phyloP scores from a whole-genome alignment of 2,329 filamentous ascomycete species.

The Diaporthe eres region DNA sequence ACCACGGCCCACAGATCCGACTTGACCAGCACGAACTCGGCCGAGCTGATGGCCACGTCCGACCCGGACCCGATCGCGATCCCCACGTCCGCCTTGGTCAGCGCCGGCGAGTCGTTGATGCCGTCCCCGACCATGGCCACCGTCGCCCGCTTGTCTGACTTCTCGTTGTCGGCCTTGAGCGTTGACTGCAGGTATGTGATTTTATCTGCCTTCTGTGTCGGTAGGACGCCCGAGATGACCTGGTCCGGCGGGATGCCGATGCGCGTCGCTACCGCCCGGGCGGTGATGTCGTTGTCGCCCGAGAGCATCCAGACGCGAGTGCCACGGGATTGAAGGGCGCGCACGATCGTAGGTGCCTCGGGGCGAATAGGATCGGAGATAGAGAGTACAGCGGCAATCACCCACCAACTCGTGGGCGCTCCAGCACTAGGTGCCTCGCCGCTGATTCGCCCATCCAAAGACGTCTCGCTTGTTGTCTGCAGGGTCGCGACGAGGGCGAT shows the following conservation, averaged over 20 bases:
- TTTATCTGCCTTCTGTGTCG: constrained; percentile 83
- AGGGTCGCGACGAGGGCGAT: constrained; percentile 71
- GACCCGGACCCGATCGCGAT: constrained; percentile 88
- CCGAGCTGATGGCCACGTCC: constrained; percentile 85
- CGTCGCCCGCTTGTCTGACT: constrained; percentile 57
- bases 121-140: constrained; percentile 92
- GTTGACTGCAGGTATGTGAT: constrained; percentile 74
- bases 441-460: neutral
- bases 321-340: constrained; percentile 73
- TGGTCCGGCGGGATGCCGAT: constrained; percentile 81
- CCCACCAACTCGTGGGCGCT: constrained; percentile 52
- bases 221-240: constrained; percentile 89
- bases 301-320: constrained; percentile 93
- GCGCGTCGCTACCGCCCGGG: constrained; percentile 80
- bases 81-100: constrained; percentile 84
- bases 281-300: constrained; percentile 90
- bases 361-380: constrained; percentile 86
- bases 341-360: constrained; percentile 77
- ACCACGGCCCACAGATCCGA: constrained; percentile 79
- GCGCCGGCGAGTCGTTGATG: constrained; percentile 89
- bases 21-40: constrained; percentile 85
- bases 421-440: neutral
- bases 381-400: constrained; percentile 76
- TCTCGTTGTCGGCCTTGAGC: constrained; percentile 55
- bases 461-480: constrained; percentile 30